These are phyloP conservation scores for Clitopilus passeckerianus DNA, from an alignment of 768 basidiomycete genomes.

Conservation along the genomic window DNA sequence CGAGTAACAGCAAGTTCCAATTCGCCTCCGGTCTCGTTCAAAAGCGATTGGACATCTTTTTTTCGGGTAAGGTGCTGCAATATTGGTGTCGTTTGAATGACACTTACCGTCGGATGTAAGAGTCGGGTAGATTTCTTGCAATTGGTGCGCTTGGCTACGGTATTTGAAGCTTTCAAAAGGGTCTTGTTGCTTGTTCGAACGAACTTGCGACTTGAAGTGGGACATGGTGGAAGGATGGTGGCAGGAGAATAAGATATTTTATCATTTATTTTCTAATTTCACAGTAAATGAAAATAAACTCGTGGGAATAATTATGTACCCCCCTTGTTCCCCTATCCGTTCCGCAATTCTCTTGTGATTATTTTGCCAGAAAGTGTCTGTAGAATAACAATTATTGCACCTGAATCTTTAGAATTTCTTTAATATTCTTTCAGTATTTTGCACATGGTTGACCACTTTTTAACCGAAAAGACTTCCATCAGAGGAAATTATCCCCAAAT, in stretches of 20 bases:
- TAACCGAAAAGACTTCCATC: background rate
- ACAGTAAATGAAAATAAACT: slow-evolving; percentile 9
- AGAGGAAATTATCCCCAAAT: slow-evolving; percentile 1
- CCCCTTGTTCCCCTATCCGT: background rate
- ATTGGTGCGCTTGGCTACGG: slow-evolving; percentile 48
- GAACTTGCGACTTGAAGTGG: slow-evolving; percentile 47
- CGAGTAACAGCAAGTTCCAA: slow-evolving; percentile 63
- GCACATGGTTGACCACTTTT: background rate
- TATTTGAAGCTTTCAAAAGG: slow-evolving; percentile 37
- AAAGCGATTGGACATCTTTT: slow-evolving; percentile 64
- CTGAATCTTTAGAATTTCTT: background rate
- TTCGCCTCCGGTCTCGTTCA: slow-evolving; percentile 67
- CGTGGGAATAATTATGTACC: slow-evolving; percentile 13
- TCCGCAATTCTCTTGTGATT: background rate
- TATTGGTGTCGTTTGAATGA: background rate
- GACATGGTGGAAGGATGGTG: slow-evolving; percentile 36
- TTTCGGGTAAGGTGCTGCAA: background rate
- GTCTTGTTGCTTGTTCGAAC: slow-evolving; percentile 28
- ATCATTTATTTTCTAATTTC: background rate
- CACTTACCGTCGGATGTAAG: slow-evolving; percentile 66
- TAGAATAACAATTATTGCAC: background rate
- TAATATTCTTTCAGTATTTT: background rate
- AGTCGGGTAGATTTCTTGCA: slow-evolving; percentile 67
- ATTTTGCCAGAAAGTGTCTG: no score
- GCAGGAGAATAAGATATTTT: slow-evolving; percentile 13